Evolutionary conservation across 106 monocot species (phyloP), one percentile per base, ranked within the genome.

Genomic region (Dendrobium officinale): DNA sequence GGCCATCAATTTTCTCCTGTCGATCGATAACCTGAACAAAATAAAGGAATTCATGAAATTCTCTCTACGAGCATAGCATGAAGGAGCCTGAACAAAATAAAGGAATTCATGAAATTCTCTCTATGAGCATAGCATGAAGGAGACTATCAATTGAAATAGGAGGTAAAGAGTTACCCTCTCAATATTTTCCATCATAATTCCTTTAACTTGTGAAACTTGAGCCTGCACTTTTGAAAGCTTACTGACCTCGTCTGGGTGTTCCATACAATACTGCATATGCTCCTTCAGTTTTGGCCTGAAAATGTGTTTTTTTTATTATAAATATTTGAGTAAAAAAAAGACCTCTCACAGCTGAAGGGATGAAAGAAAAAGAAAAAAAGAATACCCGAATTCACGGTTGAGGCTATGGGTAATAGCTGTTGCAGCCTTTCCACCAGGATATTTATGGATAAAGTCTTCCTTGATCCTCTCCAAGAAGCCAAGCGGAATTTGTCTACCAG

Each of bases 171-270:
- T 77, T 66, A 95, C 94, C 88, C 88, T 95, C 19, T 95, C 94
- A 11, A 95, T 95, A 75, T 95, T 95, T 81, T 89, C 92, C 89
- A 88, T 92, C 92, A 92, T 92, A 24, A 89, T 89, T 40, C 92
- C 89, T 84, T 92, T 95, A 42, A 95, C 94, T 84, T 95, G 89
- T 20, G 94, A 90, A 59, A 95, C 94, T 51, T 95, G 94, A 56
- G 92, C 92, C 81, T 95, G 90, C 78, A 95, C 94, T 78, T 92
- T 92, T 2, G 94, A 83, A 41, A 95, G 79, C 75, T 90, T 92
- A 79, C 87, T 90, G 42, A 95, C 82, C 83, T 95, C 94, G 48
- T 95, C 94, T 29, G 94, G 94, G 82, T 95, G 92, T 19, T 95
- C 92, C 55, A 88, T 80, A 79, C 92, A 92, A 40, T 95, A 95